These are phyloP conservation scores for Coelastrella sp. DNA, from an alignment of 139 green algal genomes.

Conservation along the genomic window DNA sequence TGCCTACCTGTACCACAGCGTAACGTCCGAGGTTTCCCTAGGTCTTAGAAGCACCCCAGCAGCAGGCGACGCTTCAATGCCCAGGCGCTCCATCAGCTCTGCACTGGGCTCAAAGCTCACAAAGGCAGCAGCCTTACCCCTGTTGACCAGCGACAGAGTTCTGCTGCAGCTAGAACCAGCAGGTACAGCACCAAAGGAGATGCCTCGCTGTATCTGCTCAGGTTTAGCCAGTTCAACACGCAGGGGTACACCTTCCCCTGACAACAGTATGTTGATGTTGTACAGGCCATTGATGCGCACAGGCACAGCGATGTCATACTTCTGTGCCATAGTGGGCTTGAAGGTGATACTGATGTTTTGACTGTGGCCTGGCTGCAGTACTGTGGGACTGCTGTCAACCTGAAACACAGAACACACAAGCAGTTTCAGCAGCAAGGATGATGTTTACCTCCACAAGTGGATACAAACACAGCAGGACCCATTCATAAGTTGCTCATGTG, in stretches of 20 bases:
- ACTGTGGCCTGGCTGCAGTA: slow-evolving; percentile 73
- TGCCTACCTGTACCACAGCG: slow-evolving; percentile 68
- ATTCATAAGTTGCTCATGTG: no score
- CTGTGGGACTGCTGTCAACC: slow-evolving; percentile 48
- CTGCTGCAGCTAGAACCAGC: slow-evolving; percentile 46
- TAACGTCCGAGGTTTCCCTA: slow-evolving; percentile 68
- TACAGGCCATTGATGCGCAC: slow-evolving; percentile 87
- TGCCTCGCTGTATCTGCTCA: slow-evolving; percentile 47
- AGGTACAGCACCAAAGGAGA: slow-evolving; percentile 75
- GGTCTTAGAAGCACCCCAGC: slow-evolving; percentile 60
- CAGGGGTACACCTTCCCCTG: slow-evolving; percentile 73
- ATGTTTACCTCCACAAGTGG: no score
- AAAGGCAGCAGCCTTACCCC: slow-evolving; percentile 57
- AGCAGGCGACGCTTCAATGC: slow-evolving; percentile 64
- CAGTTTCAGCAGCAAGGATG: not conserved
- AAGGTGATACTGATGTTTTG: slow-evolving; percentile 71
- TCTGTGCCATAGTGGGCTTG: slow-evolving; percentile 53
- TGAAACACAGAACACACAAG: not conserved
- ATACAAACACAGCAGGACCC: no score
- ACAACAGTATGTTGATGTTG: slow-evolving; percentile 72
- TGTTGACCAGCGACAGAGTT: slow-evolving; percentile 71
- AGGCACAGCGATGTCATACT: slow-evolving; percentile 60
- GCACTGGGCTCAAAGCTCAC: slow-evolving; percentile 58
- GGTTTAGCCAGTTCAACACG: slow-evolving; percentile 75
- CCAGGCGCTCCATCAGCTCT: slow-evolving; percentile 56